Evolutionary conservation across 805 yeast species (phyloP).

Genomic region (Cyberlindnera americana): DNA sequence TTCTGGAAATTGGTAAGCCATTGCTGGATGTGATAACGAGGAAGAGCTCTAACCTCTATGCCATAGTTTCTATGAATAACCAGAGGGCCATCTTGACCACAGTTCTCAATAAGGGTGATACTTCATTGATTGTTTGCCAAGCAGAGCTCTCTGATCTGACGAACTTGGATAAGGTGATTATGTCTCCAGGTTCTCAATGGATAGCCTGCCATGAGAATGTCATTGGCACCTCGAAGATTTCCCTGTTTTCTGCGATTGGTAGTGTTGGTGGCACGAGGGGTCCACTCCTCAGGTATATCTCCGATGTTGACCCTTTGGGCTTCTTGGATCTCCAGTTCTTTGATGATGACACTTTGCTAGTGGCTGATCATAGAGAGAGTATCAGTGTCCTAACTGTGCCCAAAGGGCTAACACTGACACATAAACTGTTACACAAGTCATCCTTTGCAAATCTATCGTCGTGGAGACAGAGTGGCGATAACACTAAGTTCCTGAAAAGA

Average conservation of each 20-base stretch:
- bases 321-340: slow-evolving; percentile 7
- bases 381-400: slow-evolving; percentile 8
- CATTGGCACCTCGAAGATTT: slow-evolving; percentile 5
- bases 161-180: not conserved
- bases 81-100: not conserved
- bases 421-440: slow-evolving; percentile 4
- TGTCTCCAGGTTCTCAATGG: slow-evolving; percentile 17
- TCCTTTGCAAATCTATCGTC: not conserved
- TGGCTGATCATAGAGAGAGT: slow-evolving; percentile 19
- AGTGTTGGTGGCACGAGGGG: slow-evolving; percentile 4
- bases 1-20: slow-evolving; percentile 18
- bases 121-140: slow-evolving; percentile 2
- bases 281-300: slow-evolving; percentile 7
- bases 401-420: slow-evolving; percentile 6
- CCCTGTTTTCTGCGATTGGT: slow-evolving; percentile 14
- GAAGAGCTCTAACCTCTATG: slow-evolving; percentile 1
- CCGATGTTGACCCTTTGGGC: slow-evolving; percentile 14
- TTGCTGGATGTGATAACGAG: slow-evolving; percentile 6
- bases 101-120: slow-evolving; percentile 8
- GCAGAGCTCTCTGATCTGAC: slow-evolving; percentile 6
- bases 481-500: slow-evolving; percentile 7
- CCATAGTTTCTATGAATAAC: slow-evolving; percentile 1
- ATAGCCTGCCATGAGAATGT: slow-evolving; percentile 8
- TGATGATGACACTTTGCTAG: slow-evolving; percentile 13
- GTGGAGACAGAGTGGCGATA: slow-evolving; percentile 15